These are phyloP conservation scores for Aschersonia sp. DNA, from an alignment of 2,329 filamentous ascomycete species.

Conservation along the genomic window DNA sequence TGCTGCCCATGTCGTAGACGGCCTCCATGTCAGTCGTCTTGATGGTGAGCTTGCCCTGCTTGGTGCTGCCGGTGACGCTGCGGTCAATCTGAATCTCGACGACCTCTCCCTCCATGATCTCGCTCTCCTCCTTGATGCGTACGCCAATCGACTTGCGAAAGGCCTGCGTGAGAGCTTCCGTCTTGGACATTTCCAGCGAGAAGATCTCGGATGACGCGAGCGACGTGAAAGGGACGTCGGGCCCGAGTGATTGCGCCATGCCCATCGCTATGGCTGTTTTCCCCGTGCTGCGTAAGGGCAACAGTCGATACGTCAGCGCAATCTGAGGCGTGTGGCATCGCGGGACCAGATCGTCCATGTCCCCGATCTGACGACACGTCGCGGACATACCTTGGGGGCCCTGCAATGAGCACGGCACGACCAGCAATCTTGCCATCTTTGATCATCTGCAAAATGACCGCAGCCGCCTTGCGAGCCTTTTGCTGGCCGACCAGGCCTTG, in stretches of 20 bases:
- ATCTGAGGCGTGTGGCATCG: too few species aligned
- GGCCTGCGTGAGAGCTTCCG: conserved; percentile 93
- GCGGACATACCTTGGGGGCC: conserved; percentile 58
- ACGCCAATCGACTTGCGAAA: conserved; percentile 98
- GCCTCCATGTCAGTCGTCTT: conserved; percentile 99
- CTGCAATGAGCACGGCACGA: conserved; percentile 84
- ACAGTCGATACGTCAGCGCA: too few species aligned
- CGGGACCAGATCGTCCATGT: too few species aligned
- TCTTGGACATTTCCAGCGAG: conserved; percentile 98
- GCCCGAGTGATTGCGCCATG: conserved; percentile 88
- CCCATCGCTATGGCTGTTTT: conserved; percentile 99
- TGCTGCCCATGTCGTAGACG: conserved; percentile 97
- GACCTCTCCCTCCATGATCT: conserved; percentile 98
- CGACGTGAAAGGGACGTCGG: conserved; percentile 93
- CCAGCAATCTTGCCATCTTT: conserved; percentile 98
- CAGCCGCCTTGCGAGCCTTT: conserved; percentile 90
- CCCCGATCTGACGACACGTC: neutral
- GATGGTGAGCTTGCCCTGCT: conserved; percentile 97
- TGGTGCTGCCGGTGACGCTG: conserved; percentile 89
- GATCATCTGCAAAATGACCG: conserved; percentile 95
- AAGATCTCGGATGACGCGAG: conserved; percentile 95
- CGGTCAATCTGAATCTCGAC: conserved; percentile 98
- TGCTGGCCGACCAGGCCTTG: conserved; percentile 94
- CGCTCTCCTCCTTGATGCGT: conserved; percentile 95
- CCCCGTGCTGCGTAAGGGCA: conserved; percentile 51